Evolutionary conservation across 208 protist genomes (phyloP), one percentile per base, ranked within the genome.

Genomic region (Leishmania gerbilli): DNA sequence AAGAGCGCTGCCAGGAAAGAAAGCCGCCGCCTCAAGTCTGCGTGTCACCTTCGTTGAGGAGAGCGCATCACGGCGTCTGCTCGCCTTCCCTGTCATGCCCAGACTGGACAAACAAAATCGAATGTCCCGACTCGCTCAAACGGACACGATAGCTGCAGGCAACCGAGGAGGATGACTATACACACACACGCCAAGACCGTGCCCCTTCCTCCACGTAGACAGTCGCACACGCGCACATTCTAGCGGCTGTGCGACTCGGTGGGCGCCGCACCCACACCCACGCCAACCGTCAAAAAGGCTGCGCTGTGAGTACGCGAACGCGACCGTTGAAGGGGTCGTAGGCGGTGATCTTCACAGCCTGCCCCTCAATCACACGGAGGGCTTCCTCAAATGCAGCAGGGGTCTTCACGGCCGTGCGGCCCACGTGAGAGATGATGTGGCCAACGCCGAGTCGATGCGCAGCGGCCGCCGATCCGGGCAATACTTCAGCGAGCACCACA

Each of bases 361-460:
- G 77, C 3, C 71, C 71, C 60, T 79, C 81, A 15, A 56, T 71
- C 13, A 55, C 71, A 31, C 81, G 67, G 34, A 92, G 75, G n/a
- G 85, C 86, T 13, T 75, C 69, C 74, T 85, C 62, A 45, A 92
- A 89, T 21, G 77, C 85, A 17, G 76, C 65, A 13, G 65, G 51
- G 2, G 76, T 84, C 19, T 65, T 76, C 71, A 93, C 88, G 9
- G 79, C 75, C 19, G 84, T 84, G 40, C 76, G 79, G 4, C 86
- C 88, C 1, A 92, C 87, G 67, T 92, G 89, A 47, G 89, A 92
- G 34, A 95, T 86, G 77, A 95, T 87, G 42, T 76, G 84, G 24
- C 89, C 89, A 21, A 74, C 71, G 13, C 65, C 31, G 19, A 95
- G 76, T 8, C 79, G 75, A 15, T 76, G 77, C n/a, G 69, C 49